Evolutionary conservation across 352 stramenopile genomes (phyloP).

Genomic region (Globisporangium rhizosaccharum): DNA sequence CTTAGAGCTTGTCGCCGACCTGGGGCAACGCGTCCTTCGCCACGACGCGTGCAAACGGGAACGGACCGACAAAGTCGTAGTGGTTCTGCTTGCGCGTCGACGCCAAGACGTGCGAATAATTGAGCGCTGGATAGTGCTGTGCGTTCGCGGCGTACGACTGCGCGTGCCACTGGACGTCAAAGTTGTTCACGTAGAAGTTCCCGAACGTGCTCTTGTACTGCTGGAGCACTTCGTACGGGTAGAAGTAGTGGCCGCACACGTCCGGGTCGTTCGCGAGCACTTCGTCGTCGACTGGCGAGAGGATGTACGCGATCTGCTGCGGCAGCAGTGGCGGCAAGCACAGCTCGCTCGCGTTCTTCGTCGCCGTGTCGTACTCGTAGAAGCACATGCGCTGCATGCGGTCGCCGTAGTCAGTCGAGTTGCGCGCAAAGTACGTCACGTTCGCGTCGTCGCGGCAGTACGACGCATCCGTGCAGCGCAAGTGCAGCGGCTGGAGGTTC

Average conservation of each 20-base stretch:
- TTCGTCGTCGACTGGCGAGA: constrained; percentile 48
- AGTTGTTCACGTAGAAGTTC: constrained; percentile 72
- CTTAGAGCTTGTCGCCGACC: neutral
- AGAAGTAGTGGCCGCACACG: constrained; percentile 70
- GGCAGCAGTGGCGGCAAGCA: constrained; percentile 54
- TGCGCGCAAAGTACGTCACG: constrained; percentile 58
- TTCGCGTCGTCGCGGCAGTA: constrained; percentile 32
- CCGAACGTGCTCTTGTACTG: constrained; percentile 50
- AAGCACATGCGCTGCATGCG: constrained; percentile 69
- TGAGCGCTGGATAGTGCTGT: constrained; percentile 32
- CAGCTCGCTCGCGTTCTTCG: constrained; percentile 42
- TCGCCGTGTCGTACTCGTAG: constrained; percentile 53
- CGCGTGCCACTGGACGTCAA: constrained; percentile 57
- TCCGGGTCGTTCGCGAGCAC: constrained; percentile 53
- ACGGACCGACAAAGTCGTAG: constrained; percentile 60
- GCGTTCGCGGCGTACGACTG: constrained; percentile 65
- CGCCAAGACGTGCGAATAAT: constrained; percentile 54
- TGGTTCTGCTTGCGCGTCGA: constrained; percentile 63
- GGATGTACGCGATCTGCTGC: constrained; percentile 52
- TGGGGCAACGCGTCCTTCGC: constrained; percentile 21
- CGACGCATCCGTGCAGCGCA: constrained; percentile 43
- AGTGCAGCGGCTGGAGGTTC: constrained; percentile 54
- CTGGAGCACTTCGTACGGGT: constrained; percentile 62
- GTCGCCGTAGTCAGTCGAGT: constrained; percentile 52
- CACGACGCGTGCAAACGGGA: constrained; percentile 62